Evolutionary conservation across 1,284 basidiomycete genomes (phyloP).

Genomic region (Microstroma glucosiphilum): DNA sequence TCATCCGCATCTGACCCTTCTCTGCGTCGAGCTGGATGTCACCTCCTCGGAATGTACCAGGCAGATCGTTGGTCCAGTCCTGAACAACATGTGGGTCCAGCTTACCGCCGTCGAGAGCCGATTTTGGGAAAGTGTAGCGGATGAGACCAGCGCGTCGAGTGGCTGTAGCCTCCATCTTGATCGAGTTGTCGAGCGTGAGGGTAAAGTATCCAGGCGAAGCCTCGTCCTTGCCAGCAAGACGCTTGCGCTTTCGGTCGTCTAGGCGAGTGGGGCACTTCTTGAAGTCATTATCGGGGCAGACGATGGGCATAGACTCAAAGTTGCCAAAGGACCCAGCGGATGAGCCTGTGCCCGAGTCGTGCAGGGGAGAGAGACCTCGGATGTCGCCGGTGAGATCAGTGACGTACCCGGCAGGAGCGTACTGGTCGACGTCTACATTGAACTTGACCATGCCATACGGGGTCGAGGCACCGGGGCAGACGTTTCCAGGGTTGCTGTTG

Average conservation of each 20-base stretch:
- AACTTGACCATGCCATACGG: conserved; percentile 43
- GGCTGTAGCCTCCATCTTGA: conserved; percentile 36
- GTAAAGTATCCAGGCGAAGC: conserved; percentile 40
- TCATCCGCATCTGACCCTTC: conserved; percentile 28
- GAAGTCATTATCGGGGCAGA: conserved; percentile 27
- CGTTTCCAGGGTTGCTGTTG: conserved; percentile 24
- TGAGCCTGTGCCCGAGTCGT: conserved; percentile 42
- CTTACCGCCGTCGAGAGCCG: conserved; percentile 16
- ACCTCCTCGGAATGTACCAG: conserved; percentile 30
- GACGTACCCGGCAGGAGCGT: conserved; percentile 34
- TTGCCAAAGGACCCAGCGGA: conserved; percentile 36
- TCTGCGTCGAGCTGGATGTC: conserved; percentile 25
- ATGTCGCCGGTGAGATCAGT: conserved; percentile 23
- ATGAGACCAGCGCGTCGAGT: conserved; percentile 34
- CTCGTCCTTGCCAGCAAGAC: conserved; percentile 22
- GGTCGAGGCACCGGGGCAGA: conserved; percentile 33
- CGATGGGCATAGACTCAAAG: conserved; percentile 36
- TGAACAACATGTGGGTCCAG: conserved; percentile 28
- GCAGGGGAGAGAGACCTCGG: conserved; percentile 33
- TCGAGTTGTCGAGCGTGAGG: conserved; percentile 33
- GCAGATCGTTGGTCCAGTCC: conserved; percentile 42
- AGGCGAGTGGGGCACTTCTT: conserved; percentile 32
- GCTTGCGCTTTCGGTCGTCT: conserved; percentile 27
- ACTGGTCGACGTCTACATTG: conserved; percentile 34
- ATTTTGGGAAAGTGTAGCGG: conserved; percentile 31